Conservation (phyloP, 805 yeast species). For the Spathaspora passalidarum region DNA sequence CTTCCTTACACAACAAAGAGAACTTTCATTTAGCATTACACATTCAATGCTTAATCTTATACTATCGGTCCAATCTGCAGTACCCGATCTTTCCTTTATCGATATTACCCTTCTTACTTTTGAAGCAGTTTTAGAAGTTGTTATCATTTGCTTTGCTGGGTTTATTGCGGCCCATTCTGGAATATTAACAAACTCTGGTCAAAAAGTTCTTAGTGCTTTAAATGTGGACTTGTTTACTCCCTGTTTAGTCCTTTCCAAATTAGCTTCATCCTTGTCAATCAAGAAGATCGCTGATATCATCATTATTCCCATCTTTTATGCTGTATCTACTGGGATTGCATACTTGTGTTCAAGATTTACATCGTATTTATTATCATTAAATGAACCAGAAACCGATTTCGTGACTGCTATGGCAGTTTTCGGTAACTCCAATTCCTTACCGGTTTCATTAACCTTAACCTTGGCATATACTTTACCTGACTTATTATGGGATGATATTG, state of each 20-base stretch:
- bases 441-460: constrained; percentile 85
- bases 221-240: constrained; percentile 95
- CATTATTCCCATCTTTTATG: constrained; percentile 80
- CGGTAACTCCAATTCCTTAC: constrained; percentile 92
- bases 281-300: constrained; percentile 76
- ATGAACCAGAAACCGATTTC: constrained; percentile 77
- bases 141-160: constrained; percentile 81
- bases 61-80: not conserved
- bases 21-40: no score
- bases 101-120: constrained; percentile 68
- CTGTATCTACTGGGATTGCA: constrained; percentile 78
- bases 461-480: constrained; percentile 74
- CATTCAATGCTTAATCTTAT: not conserved
- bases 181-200: constrained; percentile 66
- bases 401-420: constrained; percentile 97
- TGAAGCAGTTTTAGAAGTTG: constrained; percentile 90
- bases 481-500: constrained; percentile 70
- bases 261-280: constrained; percentile 63
- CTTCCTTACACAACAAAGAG: not conserved
- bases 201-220: constrained; percentile 68
- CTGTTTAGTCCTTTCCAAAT: constrained; percentile 84
- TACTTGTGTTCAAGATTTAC: constrained; percentile 57
- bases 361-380: constrained; percentile 53
- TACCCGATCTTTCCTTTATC: constrained; percentile 29
- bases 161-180: constrained; percentile 78